A percentile compares a stretch with the other conserved stretches of the same genome.
Evolutionary conservation across 495 filamentous ascomycete species (phyloP).

Genomic region (Darksidea phi): DNA sequence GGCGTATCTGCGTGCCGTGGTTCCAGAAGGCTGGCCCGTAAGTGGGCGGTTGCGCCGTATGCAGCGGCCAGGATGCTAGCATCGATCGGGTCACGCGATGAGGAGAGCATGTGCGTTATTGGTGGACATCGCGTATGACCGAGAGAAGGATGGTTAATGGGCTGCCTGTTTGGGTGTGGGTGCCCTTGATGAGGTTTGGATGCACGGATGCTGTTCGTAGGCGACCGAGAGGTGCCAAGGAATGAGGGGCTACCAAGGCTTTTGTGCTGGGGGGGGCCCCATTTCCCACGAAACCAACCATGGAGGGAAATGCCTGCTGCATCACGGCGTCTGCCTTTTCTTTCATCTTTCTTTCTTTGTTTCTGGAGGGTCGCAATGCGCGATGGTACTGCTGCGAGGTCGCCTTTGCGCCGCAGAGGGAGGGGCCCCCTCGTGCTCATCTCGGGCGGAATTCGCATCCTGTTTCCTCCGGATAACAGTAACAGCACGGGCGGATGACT

Average conservation of each 20-base stretch:
- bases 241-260: background rate
- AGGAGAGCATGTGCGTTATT: background rate
- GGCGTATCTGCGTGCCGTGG: slow-evolving; percentile 6
- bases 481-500: background rate
- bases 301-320: too few relatives aligned
- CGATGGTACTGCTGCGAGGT: too few relatives aligned
- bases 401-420: too few relatives aligned
- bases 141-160: background rate
- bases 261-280: too few relatives aligned
- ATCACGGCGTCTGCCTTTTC: too few relatives aligned
- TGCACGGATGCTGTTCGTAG: background rate
- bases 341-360: too few relatives aligned
- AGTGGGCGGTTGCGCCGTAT: slow-evolving; percentile 1
- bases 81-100: background rate
- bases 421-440: too few relatives aligned
- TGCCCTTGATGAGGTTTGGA: background rate
- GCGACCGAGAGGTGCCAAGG: slow-evolving; percentile 1
- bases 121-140: background rate
- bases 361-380: too few relatives aligned
- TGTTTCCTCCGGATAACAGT: slow-evolving; percentile 10
- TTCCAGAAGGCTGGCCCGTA: slow-evolving; percentile 5
- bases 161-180: slow-evolving; percentile 11
- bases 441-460: too few relatives aligned
- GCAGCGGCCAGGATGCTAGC: background rate
- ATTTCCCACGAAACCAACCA: too few relatives aligned